These are phyloP conservation scores for Pouteria campechiana DNA, from an alignment of 179 eudicot species.

Conservation along the genomic window DNA sequence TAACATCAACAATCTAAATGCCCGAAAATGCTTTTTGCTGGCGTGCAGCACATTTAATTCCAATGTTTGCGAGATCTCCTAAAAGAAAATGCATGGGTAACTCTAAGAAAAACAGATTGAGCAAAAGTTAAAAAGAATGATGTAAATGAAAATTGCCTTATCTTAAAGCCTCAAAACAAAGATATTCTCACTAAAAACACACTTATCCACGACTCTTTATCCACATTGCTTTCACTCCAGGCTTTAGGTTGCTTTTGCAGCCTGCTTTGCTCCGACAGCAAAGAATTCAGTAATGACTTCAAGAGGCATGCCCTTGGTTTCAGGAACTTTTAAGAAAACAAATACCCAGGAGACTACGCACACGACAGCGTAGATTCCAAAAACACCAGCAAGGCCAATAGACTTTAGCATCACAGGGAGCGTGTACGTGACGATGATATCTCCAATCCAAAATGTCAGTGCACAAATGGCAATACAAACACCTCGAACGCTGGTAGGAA, in stretches of 20 bases:
- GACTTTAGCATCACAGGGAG: constrained; percentile 62
- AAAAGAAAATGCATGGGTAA: too few relatives aligned
- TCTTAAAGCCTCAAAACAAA: too few relatives aligned
- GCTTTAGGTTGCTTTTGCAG: constrained; percentile 19
- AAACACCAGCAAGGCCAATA: constrained; percentile 67
- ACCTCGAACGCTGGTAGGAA: constrained; percentile 72
- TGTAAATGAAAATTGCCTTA: too few relatives aligned
- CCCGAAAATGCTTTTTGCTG: too few relatives aligned
- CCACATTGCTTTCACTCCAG: too few relatives aligned
- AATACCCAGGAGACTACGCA: constrained; percentile 58
- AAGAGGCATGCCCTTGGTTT: constrained; percentile 83
- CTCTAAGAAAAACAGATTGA: too few relatives aligned
- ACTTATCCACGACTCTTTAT: too few relatives aligned
- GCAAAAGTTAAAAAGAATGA: too few relatives aligned
- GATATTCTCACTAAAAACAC: too few relatives aligned
- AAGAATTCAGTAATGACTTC: constrained; percentile 83
- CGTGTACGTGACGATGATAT: constrained; percentile 66
- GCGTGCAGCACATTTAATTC: too few relatives aligned
- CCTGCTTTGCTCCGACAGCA: constrained; percentile 60
- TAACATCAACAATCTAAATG: too few relatives aligned
- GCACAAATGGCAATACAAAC: constrained; percentile 76
- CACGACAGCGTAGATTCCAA: constrained; percentile 59
- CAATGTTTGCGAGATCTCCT: too few relatives aligned
- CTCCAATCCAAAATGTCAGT: constrained; percentile 68
- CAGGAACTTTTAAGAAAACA: constrained; percentile 69